phyloP scores from a whole-genome alignment of 176 grass and related monocot genomes.

The Carex scoparia region DNA sequence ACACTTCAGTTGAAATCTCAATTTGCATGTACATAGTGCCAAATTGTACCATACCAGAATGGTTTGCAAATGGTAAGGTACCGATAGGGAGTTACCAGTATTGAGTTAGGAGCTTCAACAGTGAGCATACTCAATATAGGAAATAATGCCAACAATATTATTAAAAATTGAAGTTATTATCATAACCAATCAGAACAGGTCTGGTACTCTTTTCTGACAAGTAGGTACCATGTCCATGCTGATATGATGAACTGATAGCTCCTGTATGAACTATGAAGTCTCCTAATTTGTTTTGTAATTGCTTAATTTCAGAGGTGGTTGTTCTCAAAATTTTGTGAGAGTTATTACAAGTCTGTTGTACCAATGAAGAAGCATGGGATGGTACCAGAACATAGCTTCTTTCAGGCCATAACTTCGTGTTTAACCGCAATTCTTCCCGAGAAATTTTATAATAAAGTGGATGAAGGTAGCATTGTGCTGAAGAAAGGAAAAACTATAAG shows the following conservation, averaged over 20 bases:
- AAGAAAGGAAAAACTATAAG: slow-evolving; percentile 35
- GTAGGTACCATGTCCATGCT: not conserved
- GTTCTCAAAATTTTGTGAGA: slow-evolving; percentile 39
- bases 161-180: not conserved
- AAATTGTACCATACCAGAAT: not conserved
- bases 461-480: slow-evolving; percentile 39
- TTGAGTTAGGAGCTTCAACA: not conserved
- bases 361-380: slow-evolving; percentile 36
- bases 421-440: slow-evolving; percentile 21
- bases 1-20: not conserved
- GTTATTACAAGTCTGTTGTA: slow-evolving; percentile 28
- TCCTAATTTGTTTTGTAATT: not conserved
- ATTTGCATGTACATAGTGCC: not conserved
- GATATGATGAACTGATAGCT: not conserved
- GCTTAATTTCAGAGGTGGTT: slow-evolving; percentile 33
- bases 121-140: not conserved
- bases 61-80: not conserved
- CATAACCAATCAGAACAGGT: not conserved
- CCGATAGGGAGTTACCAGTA: not conserved
- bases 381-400: slow-evolving; percentile 45
- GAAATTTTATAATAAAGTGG: slow-evolving; percentile 45
- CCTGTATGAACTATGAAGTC: not conserved
- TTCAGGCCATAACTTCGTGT: slow-evolving; percentile 23
- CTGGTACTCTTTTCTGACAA: not conserved
- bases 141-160: not conserved